Conservation (phyloP, 192 early-diverging fungal genomes). For the Gryganskiella cystojenkinii region DNA sequence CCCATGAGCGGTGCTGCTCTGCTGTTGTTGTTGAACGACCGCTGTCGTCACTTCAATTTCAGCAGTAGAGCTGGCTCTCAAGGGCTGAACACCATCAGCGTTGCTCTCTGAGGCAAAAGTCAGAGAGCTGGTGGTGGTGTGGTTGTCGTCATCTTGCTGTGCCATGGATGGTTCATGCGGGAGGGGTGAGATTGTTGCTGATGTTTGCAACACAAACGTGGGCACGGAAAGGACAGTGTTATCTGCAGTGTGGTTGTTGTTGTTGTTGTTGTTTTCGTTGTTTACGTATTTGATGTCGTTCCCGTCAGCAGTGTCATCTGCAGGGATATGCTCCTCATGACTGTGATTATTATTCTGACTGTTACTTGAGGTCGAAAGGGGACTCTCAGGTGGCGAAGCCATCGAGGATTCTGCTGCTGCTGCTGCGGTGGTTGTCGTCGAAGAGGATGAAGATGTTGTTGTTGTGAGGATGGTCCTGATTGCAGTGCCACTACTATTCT, state of each 20-base stretch:
- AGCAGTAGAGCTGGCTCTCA: no score
- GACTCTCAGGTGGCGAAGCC: conserved; percentile 30
- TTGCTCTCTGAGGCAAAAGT: no score
- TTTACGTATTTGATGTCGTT: background rate
- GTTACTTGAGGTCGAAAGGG: conserved; percentile 2
- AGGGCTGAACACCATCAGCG: no score
- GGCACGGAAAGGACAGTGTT: background rate
- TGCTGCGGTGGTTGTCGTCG: background rate
- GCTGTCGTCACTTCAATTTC: no score
- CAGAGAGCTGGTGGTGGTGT: no score
- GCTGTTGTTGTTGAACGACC: no score
- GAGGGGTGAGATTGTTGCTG: background rate
- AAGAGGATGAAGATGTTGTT: background rate
- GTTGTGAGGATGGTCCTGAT: background rate
- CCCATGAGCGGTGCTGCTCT: no score
- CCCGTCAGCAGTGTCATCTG: background rate
- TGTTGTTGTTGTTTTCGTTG: conserved; percentile 16
- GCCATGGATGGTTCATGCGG: background rate
- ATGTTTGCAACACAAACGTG: no score
- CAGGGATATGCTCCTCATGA: background rate
- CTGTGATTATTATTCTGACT: background rate
- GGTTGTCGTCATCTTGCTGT: no score
- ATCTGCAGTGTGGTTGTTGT: background rate
- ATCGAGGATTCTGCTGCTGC: conserved; percentile 20
- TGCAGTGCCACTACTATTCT: background rate